phyloP scores from a whole-genome alignment of 2,329 filamentous ascomycete species.

The Apiospora kogelbergensis region DNA sequence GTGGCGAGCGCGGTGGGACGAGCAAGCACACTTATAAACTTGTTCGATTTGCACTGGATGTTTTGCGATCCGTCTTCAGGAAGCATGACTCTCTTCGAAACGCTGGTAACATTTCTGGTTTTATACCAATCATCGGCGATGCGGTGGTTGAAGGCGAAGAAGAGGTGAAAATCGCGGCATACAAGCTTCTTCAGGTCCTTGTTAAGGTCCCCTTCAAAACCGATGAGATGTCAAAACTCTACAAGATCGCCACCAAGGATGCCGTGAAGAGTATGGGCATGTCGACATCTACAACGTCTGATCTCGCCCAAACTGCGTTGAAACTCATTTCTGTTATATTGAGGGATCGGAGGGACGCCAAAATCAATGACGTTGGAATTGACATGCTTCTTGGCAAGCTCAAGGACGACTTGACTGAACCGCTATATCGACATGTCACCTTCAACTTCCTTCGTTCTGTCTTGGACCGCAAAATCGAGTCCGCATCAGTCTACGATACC shows the following conservation, averaged over 20 bases:
- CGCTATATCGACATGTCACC: conserved; percentile 85
- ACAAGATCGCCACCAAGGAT: conserved; percentile 80
- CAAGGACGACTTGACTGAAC: conserved; percentile 87
- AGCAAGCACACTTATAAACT: conserved; percentile 86
- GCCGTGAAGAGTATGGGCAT: conserved; percentile 78
- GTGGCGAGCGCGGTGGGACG: conserved; percentile 67
- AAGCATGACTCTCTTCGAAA: conserved; percentile 83
- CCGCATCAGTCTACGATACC: conserved; percentile 85
- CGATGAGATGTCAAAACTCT: conserved; percentile 62
- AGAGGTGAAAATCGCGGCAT: conserved; percentile 85
- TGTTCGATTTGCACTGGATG: conserved; percentile 81
- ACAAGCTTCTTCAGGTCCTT: conserved; percentile 81
- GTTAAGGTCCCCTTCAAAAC: conserved; percentile 79
- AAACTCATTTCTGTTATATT: conserved; percentile 86
- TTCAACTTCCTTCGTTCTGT: conserved; percentile 93
- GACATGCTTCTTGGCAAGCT: conserved; percentile 81
- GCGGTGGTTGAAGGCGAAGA: conserved; percentile 81
- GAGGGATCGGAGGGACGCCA: conserved; percentile 73
- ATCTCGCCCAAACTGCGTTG: conserved; percentile 82
- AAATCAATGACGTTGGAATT: conserved; percentile 77
- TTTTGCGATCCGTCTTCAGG: conserved; percentile 80
- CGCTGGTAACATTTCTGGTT: conserved; percentile 76
- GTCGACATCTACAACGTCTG: conserved; percentile 75
- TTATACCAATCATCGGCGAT: conserved; percentile 87
- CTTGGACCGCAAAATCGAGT: conserved; percentile 80